Base-by-base conservation (phyloP, 768 basidiomycete species). In the Lactarius pseudohatsudake region DNA sequence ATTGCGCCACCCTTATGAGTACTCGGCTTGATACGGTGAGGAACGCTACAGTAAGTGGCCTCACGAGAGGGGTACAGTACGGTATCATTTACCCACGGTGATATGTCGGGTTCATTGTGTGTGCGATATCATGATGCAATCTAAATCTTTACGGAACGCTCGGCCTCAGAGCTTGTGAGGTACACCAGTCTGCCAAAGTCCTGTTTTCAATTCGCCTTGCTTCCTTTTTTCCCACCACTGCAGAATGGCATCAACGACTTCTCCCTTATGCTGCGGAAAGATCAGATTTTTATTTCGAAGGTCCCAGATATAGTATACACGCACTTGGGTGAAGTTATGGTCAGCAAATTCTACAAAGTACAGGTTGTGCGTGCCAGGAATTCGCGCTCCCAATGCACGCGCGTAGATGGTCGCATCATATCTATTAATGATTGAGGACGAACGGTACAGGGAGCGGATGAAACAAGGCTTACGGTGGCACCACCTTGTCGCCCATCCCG, bases 351-450 rank as follows among this genome's bases (percentile, higher is more conserved):
- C 92, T 45, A 91, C 77, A 30, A 89, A 77, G 72, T 87, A 82
- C 30, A 93, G 78, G 20, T 80, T 86, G 73, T 92, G 89, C 8
- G 89, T 90, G 57, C 90, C 92, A 26, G 86, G 84, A 16, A 71
- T 71, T 64, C 89, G 81, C 38, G 75, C 72, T 36, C 86, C 82
- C 56, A 90, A 79, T 1, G 84, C 84, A 18, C 82, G 79, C 1
- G 87, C 83, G 64, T 91, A 92, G 50, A 92, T 86, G 68, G 86
- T 64, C 0, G 86, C 89, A 72, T 93, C 91, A 72, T 86, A 89
- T 55, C 90, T 92, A 71, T 28, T 55, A 70, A 30, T 20, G 22
- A 7, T 20, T 1, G 26, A 15, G 22, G 43, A n/a, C 16, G 34
- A 22, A 43, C 7, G 18, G 59, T 30, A 38, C 11, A 43, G 47